Conservation (phyloP, 805 yeast species). For the Zygosaccharomyces bisporus region DNA sequence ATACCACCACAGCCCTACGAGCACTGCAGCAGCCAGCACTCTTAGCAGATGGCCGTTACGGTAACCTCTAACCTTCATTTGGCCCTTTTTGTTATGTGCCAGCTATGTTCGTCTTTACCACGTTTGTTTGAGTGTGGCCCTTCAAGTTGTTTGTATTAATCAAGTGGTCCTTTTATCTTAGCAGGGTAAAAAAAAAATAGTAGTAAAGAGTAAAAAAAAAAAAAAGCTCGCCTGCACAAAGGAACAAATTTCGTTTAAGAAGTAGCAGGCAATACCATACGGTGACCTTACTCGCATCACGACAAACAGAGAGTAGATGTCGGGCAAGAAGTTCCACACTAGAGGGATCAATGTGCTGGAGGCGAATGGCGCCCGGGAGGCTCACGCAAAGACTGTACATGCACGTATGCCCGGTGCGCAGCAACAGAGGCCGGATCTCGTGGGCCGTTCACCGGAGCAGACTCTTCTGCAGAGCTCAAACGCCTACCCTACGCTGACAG, state of each 20-base stretch:
- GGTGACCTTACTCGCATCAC: not conserved
- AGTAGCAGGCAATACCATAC: not conserved
- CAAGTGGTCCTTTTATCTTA: not conserved
- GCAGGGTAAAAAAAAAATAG: not conserved
- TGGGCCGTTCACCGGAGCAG: not conserved
- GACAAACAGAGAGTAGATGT: slow-evolving; percentile 3
- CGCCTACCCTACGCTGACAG: not conserved
- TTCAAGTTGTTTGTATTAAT: not conserved
- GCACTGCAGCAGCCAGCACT: slow-evolving; percentile 16
- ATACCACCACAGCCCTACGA: slow-evolving; percentile 25
- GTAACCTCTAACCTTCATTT: slow-evolving; percentile 10
- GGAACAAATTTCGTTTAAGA: not conserved
- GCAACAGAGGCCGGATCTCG: slow-evolving; percentile 2
- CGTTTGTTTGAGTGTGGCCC: not conserved
- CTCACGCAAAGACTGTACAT: slow-evolving; percentile 43
- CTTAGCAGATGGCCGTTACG: slow-evolving; percentile 13
- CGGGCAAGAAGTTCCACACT: slow-evolving; percentile 10
- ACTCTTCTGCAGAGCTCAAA: slow-evolving; percentile 5
- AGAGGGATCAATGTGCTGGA: slow-evolving; percentile 52
- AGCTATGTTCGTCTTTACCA: not conserved
- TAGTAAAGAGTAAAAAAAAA: not conserved
- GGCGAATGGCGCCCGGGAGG: slow-evolving; percentile 58
- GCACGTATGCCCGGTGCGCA: slow-evolving; percentile 32
- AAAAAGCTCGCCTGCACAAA: slow-evolving; percentile 1
- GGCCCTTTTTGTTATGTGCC: not conserved